These are phyloP conservation scores for Cladophialophora exuberans DNA, from an alignment of 2,329 filamentous ascomycete genomes.

Conservation along the genomic window DNA sequence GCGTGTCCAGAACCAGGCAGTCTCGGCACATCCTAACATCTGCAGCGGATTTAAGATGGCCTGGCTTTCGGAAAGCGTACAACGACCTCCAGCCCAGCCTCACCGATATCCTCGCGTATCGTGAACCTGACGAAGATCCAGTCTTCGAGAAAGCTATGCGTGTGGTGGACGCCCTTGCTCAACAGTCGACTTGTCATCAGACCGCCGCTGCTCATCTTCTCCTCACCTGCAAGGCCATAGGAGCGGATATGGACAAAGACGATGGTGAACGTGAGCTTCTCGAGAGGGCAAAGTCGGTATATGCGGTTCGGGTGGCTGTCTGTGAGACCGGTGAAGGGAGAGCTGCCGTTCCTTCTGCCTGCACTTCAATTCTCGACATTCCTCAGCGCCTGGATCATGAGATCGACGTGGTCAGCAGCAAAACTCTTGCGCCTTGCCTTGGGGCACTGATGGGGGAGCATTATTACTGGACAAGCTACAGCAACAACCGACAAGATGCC, in stretches of 20 bases:
- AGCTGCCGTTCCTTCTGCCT: conserved; percentile 54
- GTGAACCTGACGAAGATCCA: conserved; percentile 23
- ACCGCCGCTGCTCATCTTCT: conserved; percentile 25
- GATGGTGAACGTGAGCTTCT: conserved; percentile 38
- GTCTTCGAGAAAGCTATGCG: conserved; percentile 27
- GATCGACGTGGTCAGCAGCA: conserved; percentile 31
- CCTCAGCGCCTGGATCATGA: conserved; percentile 22
- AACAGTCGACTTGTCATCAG: conserved; percentile 29
- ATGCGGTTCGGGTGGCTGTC: conserved; percentile 64
- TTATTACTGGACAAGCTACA: conserved; percentile 68
- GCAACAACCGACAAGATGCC: conserved; percentile 64
- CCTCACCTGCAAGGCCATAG: conserved; percentile 26
- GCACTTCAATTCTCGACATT: conserved; percentile 49
- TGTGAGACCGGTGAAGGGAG: conserved; percentile 63
- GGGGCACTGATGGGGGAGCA: conserved; percentile 56
- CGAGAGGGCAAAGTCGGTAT: conserved; percentile 57
- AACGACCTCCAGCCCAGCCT: conserved; percentile 18
- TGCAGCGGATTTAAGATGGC: conserved; percentile 27
- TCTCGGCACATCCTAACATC: conserved; percentile 6
- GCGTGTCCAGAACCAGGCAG: not conserved
- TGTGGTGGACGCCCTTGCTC: conserved; percentile 24
- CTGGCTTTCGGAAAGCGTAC: conserved; percentile 8
- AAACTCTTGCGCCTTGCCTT: conserved; percentile 54
- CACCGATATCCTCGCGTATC: conserved; percentile 21
- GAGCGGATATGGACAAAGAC: conserved; percentile 20